Evolutionary conservation across 2,329 filamentous ascomycete genomes (phyloP).

Genomic region (Neonectria ditissima): DNA sequence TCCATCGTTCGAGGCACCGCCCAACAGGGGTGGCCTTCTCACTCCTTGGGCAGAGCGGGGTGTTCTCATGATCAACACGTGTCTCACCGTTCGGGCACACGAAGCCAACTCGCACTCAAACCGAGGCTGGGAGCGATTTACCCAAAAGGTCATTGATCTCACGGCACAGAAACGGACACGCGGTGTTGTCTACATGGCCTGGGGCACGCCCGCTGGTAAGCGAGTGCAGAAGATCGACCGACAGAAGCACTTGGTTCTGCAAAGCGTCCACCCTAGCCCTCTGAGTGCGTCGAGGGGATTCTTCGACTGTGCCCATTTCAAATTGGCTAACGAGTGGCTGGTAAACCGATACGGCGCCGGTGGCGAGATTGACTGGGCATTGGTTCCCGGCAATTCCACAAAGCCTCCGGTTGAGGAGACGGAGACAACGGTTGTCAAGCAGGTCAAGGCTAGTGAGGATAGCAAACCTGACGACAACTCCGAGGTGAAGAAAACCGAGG

Average conservation of each 20-base stretch:
- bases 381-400: slow-evolving; percentile 55
- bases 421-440: slow-evolving; percentile 42
- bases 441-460: slow-evolving; percentile 29
- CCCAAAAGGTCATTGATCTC: slow-evolving; percentile 89
- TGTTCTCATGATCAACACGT: slow-evolving; percentile 94
- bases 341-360: slow-evolving; percentile 80
- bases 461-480: slow-evolving; percentile 35
- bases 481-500: slow-evolving; percentile 41
- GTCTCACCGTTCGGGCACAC: slow-evolving; percentile 90
- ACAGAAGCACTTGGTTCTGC: slow-evolving; percentile 82
- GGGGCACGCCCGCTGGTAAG: slow-evolving; percentile 88
- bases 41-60: slow-evolving; percentile 95
- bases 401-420: slow-evolving; percentile 44
- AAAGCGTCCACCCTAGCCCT: slow-evolving; percentile 93
- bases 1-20: slow-evolving; percentile 79
- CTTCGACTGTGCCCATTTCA: slow-evolving; percentile 86
- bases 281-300: slow-evolving; percentile 86
- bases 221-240: slow-evolving; percentile 79
- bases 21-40: slow-evolving; percentile 83
- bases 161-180: slow-evolving; percentile 80
- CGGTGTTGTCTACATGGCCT: slow-evolving; percentile 95
- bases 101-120: slow-evolving; percentile 87
- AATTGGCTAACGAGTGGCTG: slow-evolving; percentile 87
- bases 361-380: slow-evolving; percentile 86
- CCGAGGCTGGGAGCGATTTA: slow-evolving; percentile 93